Evolutionary conservation across 257 asterid species (phyloP).

Genomic region (Nicotiana obtusifolia): DNA sequence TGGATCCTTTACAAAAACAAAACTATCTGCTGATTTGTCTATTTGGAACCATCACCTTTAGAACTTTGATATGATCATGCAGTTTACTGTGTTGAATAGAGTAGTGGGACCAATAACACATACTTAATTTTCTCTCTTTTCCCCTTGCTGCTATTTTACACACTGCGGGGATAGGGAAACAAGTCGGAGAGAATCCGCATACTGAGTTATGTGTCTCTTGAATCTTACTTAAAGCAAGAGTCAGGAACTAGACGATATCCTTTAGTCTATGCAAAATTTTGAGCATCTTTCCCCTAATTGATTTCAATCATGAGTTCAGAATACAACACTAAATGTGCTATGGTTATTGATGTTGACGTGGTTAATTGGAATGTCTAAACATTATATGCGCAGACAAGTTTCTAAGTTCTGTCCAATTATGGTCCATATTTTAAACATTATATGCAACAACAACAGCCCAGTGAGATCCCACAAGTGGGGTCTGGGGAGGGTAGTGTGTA

Average conservation of each 20-base stretch:
- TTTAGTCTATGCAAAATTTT: background rate
- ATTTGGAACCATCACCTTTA: background rate
- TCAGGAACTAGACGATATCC: background rate
- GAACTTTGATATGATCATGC: background rate
- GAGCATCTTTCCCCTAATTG: background rate
- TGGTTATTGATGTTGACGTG: background rate
- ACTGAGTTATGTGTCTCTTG: background rate
- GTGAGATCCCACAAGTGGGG: no score
- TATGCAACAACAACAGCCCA: no score
- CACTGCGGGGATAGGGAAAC: background rate
- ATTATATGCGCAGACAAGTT: background rate
- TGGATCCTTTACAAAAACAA: background rate
- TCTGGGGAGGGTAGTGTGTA: no score
- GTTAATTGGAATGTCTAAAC: background rate
- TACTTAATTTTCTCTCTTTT: background rate
- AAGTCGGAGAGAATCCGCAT: background rate
- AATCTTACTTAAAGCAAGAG: background rate
- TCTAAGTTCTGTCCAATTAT: background rate
- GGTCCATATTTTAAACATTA: background rate
- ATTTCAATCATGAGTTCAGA: background rate
- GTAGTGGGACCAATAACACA: background rate
- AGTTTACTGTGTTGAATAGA: background rate
- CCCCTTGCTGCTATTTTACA: background rate
- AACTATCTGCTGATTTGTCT: background rate
- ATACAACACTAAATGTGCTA: background rate